Conservation (phyloP, 805 yeast species). For the Nakazawaea laoshanensis region DNA sequence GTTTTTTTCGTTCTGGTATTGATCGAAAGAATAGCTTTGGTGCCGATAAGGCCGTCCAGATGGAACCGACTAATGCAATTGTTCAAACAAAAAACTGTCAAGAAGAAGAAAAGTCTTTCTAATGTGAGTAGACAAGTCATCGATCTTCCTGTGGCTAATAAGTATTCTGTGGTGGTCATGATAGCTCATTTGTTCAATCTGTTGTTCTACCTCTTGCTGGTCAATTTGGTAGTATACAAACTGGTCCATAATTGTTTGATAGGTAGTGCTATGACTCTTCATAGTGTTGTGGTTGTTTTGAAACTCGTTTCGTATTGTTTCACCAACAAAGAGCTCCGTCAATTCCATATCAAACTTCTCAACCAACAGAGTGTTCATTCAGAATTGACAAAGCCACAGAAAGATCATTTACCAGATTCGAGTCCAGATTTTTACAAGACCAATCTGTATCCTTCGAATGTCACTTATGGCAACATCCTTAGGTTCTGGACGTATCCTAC, state of each 20-base stretch:
- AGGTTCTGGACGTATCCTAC: slow-evolving; percentile 40
- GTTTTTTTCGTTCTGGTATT: too few species aligned
- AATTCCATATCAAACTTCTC: slow-evolving; percentile 17
- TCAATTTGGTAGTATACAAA: slow-evolving; percentile 23
- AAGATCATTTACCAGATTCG: not conserved
- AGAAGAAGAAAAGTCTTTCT: slow-evolving; percentile 4
- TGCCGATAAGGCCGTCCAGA: too few species aligned
- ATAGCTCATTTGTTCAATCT: slow-evolving; percentile 23
- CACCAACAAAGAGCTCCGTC: slow-evolving; percentile 34
- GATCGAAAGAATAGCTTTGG: too few species aligned
- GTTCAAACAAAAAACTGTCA: not conserved
- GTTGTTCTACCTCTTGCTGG: slow-evolving; percentile 17
- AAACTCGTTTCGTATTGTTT: slow-evolving; percentile 33
- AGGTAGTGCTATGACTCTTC: slow-evolving; percentile 33
- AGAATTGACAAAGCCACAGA: not conserved
- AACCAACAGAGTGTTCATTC: slow-evolving; percentile 3
- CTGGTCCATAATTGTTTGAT: slow-evolving; percentile 29
- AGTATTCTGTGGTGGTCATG: slow-evolving; percentile 7
- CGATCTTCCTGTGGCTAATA: not conserved
- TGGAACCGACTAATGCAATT: too few species aligned
- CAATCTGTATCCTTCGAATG: slow-evolving; percentile 29
- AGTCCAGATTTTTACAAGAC: slow-evolving; percentile 23
- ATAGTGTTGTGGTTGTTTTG: slow-evolving; percentile 29
- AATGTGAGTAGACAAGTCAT: slow-evolving; percentile 1
- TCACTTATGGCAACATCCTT: slow-evolving; percentile 24